Evolutionary conservation across 106 monocot genomes (phyloP).

Genomic region (Chionographis japonica): DNA sequence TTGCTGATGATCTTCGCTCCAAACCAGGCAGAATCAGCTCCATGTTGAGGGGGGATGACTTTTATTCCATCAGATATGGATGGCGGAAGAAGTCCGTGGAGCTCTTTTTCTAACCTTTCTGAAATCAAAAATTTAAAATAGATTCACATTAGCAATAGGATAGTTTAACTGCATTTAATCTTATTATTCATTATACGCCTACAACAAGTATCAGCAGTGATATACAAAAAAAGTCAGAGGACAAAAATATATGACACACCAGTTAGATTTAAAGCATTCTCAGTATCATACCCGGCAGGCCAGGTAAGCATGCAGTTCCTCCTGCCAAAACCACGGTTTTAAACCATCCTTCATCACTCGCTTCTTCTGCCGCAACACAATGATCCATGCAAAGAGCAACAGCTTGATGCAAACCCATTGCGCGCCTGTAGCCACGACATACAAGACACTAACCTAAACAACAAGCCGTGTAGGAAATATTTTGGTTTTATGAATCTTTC

Average conservation of each 20-base stretch:
- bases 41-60: slow-evolving; percentile 65
- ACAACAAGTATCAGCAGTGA: background rate
- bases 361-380: slow-evolving; percentile 51
- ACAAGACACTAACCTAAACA: background rate
- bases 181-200: background rate
- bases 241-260: too few relatives aligned
- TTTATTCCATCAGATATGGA: slow-evolving; percentile 73
- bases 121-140: slow-evolving; percentile 12
- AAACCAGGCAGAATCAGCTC: slow-evolving; percentile 89
- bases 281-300: slow-evolving; percentile 59
- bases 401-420: slow-evolving; percentile 88
- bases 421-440: slow-evolving; percentile 32
- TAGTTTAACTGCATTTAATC: too few relatives aligned
- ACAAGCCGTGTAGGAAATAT: background rate
- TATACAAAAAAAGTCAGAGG: background rate
- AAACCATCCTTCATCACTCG: slow-evolving; percentile 70
- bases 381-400: slow-evolving; percentile 91
- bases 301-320: slow-evolving; percentile 87
- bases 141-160: background rate
- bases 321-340: slow-evolving; percentile 88
- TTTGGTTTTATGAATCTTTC: too few relatives aligned
- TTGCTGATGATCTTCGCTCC: slow-evolving; percentile 89
- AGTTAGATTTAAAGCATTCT: background rate
- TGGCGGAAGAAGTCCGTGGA: slow-evolving; percentile 49
- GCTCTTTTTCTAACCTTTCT: slow-evolving; percentile 89